Evolutionary conservation across 192 early-diverging fungal genomes (phyloP).

Genomic region (Coemansia sp.): DNA sequence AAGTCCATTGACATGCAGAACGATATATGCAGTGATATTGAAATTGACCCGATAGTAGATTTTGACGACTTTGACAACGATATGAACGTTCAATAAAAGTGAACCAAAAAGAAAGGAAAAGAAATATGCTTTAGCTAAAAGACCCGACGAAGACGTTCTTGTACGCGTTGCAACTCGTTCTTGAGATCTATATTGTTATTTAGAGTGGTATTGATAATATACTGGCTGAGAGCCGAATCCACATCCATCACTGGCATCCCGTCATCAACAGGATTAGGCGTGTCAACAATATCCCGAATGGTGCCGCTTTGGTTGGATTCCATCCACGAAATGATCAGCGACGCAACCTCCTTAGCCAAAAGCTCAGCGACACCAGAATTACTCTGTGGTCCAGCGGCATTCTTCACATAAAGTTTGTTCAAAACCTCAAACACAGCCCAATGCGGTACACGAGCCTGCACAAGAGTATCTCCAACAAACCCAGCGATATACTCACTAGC

Average conservation of each 20-base stretch:
- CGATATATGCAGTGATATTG: constrained; percentile 1
- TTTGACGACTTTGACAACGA: neutral
- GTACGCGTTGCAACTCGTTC: constrained; percentile 40
- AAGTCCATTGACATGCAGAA: neutral
- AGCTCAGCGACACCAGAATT: constrained; percentile 3
- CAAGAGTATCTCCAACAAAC: constrained; percentile 16
- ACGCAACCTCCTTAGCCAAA: constrained; percentile 32
- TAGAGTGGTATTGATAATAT: constrained; percentile 45
- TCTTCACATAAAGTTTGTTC: constrained; percentile 13
- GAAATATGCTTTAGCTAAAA: constrained; percentile 26
- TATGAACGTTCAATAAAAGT: neutral
- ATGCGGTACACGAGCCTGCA: constrained; percentile 28
- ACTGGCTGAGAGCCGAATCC: constrained; percentile 53
- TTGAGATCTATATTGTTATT: constrained; percentile 32
- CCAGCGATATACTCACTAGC: constrained; percentile 20
- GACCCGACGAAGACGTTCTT: constrained; percentile 42
- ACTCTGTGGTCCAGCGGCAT: neutral
- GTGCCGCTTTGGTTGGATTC: constrained; percentile 7
- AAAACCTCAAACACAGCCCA: constrained; percentile 42
- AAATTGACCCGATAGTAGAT: neutral
- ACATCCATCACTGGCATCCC: constrained; percentile 39
- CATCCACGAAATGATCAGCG: constrained; percentile 21
- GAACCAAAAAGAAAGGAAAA: constrained; percentile 1
- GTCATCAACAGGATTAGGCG: constrained; percentile 1
- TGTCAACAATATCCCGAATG: neutral